Conservation (phyloP, 495 filamentous ascomycete species). For the Tricharina praecox region DNA sequence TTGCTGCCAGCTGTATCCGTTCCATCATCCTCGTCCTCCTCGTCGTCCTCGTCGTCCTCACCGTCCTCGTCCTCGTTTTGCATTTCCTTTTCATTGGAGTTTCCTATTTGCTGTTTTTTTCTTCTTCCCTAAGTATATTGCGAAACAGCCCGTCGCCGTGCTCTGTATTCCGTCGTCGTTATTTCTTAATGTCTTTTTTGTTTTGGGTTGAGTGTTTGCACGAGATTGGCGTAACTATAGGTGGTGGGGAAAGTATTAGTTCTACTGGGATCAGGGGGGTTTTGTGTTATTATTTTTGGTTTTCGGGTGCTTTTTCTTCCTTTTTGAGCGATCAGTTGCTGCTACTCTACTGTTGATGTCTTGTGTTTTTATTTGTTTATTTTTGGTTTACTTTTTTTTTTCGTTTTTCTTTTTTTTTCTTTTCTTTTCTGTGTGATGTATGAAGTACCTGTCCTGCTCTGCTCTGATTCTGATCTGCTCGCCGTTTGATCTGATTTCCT, state of each 20-base stretch:
- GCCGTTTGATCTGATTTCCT: too few relatives aligned
- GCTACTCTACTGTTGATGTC: background rate
- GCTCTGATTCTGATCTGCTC: background rate
- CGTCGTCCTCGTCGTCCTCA: background rate
- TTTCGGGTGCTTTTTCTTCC: background rate
- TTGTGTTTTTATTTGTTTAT: slow-evolving; percentile 8
- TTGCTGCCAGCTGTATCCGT: too few relatives aligned
- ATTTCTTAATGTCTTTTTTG: slow-evolving; percentile 4
- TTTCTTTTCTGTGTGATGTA: background rate
- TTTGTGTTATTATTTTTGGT: slow-evolving; percentile 6
- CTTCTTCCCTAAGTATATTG: background rate
- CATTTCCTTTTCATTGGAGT: background rate
- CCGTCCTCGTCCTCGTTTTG: background rate
- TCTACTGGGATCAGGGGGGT: slow-evolving; percentile 9
- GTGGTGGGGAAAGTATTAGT: slow-evolving; percentile 1
- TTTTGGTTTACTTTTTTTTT: background rate
- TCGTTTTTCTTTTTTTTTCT: background rate
- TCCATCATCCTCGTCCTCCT: background rate
- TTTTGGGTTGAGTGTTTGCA: slow-evolving; percentile 9
- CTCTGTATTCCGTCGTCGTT: slow-evolving; percentile 6
- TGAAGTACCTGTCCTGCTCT: background rate
- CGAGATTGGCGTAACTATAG: slow-evolving; percentile 7
- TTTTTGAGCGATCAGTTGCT: background rate
- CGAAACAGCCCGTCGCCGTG: too few relatives aligned
- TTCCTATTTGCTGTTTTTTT: background rate